Evolutionary conservation across 176 grass and related monocot genomes (phyloP), one percentile per base, ranked within the genome.

Genomic region (Lolium multiflorum): DNA sequence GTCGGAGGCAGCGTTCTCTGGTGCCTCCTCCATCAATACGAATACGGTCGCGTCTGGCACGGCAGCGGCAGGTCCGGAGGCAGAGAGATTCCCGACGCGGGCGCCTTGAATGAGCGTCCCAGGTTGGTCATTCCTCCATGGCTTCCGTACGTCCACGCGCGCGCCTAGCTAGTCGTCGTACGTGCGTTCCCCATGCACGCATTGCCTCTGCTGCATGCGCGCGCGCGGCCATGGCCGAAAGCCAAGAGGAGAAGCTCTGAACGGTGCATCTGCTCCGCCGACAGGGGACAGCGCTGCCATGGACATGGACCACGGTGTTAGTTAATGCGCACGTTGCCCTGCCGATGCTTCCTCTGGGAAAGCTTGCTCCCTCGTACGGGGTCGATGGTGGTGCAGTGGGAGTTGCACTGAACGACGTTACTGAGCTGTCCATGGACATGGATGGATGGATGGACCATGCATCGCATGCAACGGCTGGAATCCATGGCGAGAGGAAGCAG

Each of bases 81-180:
- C 17, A 76, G 51, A 81, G 35, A 82, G 83, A 90, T 83, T 90
- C 89, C 84, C 84, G 72, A 82, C 39, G 71, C 62, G 7, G 26
- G 21, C 5, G 76, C 22, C 44, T 21, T 90, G 3, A 82, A 86
- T 82, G 78, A 49, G 48, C 22, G 76, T 13, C 81, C 88, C 13
- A 20, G 82, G 60, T 48, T 21, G 79, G 78, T 61, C 79, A 35
- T 77, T 76, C 81, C 52, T 77, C 82, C 68, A 12, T 49, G 61
- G 46, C 46, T 9, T 7, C 41, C 31, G 31, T 66, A 48, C 59
- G 76, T 84, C 83, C 70, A 48, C 71, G 71, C 16, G 28, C 28
- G 28, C 31, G 31, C 31, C 31, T 35, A 2, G 31, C 31, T 35
- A 35, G 31, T 16, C 4, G 51, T 54, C 51, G 51, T 54, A 56